A percentile compares a stretch with the other conserved stretches of the same genome.
Evolutionary conservation across 805 yeast genomes (phyloP).

Genomic region (Maudiozyma pseudohumilis): DNA sequence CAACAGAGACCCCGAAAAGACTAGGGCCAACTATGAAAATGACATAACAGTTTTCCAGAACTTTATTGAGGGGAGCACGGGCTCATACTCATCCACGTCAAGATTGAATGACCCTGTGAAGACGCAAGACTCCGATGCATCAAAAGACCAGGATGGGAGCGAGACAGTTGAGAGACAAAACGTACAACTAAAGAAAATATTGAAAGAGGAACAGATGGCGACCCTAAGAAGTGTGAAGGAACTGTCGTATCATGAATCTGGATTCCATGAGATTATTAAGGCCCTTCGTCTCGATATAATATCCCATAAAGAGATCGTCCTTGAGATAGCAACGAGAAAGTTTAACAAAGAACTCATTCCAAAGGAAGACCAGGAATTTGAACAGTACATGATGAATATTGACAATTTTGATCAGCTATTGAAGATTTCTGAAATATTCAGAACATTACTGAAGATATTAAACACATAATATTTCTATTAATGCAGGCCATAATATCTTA

Average conservation of each 20-base stretch:
- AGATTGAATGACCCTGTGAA: not conserved
- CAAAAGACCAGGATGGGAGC: not conserved
- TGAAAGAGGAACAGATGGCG: constrained; percentile 5
- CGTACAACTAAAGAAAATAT: constrained; percentile 1
- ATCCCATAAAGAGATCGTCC: constrained; percentile 8
- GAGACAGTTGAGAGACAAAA: constrained; percentile 3
- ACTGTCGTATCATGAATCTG: constrained; percentile 15
- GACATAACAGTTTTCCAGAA: constrained; percentile 13
- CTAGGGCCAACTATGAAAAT: constrained; percentile 3
- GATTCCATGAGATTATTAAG: constrained; percentile 12
- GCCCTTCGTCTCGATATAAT: constrained; percentile 14
- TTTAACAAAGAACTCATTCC: constrained; percentile 11
- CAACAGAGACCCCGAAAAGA: constrained; percentile 7
- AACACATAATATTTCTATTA: no score
- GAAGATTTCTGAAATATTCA: constrained; percentile 14
- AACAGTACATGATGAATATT: constrained; percentile 12
- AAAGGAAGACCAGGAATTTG: constrained; percentile 17
- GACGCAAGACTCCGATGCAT: not conserved
- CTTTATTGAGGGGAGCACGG: constrained; percentile 8
- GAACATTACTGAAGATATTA: constrained; percentile 3
- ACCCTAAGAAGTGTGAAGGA: constrained; percentile 11
- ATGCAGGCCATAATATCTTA: no score
- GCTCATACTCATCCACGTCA: not conserved
- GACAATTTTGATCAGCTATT: constrained; percentile 13
- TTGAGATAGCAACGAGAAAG: constrained; percentile 8